Conservation (phyloP, 805 yeast genomes). For the Schizosaccharomyces osmophilus region DNA sequence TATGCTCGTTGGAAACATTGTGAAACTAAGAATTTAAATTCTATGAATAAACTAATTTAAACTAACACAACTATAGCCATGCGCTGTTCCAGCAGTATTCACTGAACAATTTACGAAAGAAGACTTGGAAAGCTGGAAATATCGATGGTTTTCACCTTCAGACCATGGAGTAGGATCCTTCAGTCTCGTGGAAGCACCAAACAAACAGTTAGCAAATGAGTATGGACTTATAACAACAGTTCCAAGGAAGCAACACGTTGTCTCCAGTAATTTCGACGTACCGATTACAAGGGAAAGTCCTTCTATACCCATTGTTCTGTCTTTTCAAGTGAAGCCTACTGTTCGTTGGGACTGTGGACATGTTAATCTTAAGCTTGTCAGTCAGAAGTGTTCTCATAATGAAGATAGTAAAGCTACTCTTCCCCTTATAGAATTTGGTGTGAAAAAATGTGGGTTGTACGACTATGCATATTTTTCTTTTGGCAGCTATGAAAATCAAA, state of each 20-base stretch:
- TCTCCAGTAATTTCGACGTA: neutral
- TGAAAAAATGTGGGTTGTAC: neutral
- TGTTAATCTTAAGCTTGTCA: neutral
- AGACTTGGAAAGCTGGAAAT: neutral
- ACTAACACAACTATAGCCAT: neutral
- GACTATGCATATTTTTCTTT: neutral
- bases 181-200: neutral
- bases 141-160: neutral
- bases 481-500: neutral
- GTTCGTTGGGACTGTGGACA: neutral
- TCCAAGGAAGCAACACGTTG: neutral
- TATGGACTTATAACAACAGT: neutral
- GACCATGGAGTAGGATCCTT: neutral
- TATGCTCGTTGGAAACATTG: no score
- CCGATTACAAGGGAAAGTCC: neutral
- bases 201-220: neutral
- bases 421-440: neutral
- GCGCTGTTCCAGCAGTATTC: neutral
- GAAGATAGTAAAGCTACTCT: neutral
- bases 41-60: neutral
- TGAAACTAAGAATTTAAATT: no score
- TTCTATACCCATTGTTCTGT: neutral
- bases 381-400: neutral
- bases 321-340: neutral
- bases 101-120: neutral